Conservation (phyloP, 2,329 filamentous ascomycete genomes). For the Phialocephala sp. region DNA sequence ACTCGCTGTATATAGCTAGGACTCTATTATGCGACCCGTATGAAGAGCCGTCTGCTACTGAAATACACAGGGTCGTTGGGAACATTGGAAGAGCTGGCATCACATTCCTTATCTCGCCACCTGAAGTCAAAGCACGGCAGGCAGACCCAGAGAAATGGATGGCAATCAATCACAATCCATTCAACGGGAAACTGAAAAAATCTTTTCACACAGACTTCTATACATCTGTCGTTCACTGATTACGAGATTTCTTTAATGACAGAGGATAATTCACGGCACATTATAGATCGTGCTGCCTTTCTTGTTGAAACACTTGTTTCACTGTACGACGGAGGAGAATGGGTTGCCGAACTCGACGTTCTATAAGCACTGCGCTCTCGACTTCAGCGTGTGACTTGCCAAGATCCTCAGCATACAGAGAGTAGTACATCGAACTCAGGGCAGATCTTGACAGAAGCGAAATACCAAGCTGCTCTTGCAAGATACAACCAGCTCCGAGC, state of each 20-base stretch:
- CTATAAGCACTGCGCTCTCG: constrained; percentile 19
- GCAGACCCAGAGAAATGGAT: constrained; percentile 23
- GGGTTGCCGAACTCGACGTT: constrained; percentile 37
- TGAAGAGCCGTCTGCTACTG: background rate
- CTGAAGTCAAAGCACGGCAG: constrained; percentile 15
- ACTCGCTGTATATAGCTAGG: constrained; percentile 37
- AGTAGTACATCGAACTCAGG: background rate
- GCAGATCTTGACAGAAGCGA: background rate
- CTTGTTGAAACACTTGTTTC: constrained; percentile 35
- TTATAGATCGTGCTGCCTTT: constrained; percentile 27
- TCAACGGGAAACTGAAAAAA: constrained; percentile 19
- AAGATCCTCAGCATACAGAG: background rate
- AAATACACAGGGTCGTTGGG: constrained; percentile 36
- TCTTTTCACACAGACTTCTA: constrained; percentile 24
- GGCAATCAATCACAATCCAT: constrained; percentile 19
- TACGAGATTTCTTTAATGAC: constrained; percentile 24
- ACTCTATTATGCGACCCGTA: constrained; percentile 35
- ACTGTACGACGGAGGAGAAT: constrained; percentile 33
- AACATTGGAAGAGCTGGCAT: constrained; percentile 29
- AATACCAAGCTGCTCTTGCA: background rate
- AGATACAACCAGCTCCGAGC: background rate
- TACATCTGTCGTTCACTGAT: constrained; percentile 35
- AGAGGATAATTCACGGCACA: constrained; percentile 21
- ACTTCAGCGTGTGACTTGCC: background rate
- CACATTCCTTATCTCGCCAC: constrained; percentile 25